Evolutionary conservation across 202 grass and related monocot species (phyloP).

Genomic region (Panicum hallii): DNA sequence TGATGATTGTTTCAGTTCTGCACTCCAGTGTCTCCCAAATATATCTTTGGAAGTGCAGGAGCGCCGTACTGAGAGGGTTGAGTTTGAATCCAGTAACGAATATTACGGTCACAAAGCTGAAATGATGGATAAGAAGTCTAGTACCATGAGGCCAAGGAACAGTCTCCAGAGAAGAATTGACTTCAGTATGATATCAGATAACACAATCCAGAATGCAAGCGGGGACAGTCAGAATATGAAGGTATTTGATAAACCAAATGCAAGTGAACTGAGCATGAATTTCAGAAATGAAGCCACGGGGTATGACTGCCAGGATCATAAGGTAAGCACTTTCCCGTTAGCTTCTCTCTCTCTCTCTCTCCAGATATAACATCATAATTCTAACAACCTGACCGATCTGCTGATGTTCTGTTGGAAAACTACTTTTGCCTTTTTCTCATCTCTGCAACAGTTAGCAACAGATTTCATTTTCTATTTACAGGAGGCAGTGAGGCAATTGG

Average conservation of each 20-base stretch:
- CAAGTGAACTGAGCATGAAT: conserved; percentile 34
- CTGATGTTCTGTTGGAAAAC: conserved; percentile 35
- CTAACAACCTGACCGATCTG: conserved; percentile 11
- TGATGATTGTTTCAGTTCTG: conserved; percentile 54
- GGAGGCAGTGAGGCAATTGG: conserved; percentile 43
- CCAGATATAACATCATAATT: conserved; percentile 57
- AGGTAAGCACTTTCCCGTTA: conserved; percentile 44
- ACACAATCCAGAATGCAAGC: background rate
- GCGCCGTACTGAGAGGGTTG: background rate
- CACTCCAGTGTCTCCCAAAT: conserved; percentile 39
- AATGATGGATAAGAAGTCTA: conserved; percentile 34
- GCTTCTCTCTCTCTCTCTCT: background rate
- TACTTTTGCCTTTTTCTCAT: conserved; percentile 36
- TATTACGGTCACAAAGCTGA: conserved; percentile 44
- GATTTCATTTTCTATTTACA: conserved; percentile 38
- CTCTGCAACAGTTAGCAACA: conserved; percentile 18
- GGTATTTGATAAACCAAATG: conserved; percentile 42
- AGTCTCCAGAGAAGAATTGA: conserved; percentile 22
- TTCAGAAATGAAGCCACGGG: conserved; percentile 26
- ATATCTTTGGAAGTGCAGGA: conserved; percentile 29
- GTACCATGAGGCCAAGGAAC: conserved; percentile 30
- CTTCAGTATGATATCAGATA: conserved; percentile 31
- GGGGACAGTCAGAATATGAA: background rate
- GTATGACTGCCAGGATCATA: conserved; percentile 48
- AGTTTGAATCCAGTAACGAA: conserved; percentile 28